Evolutionary conservation across 805 yeast genomes (phyloP).

Genomic region (Ogataea siamensis): DNA sequence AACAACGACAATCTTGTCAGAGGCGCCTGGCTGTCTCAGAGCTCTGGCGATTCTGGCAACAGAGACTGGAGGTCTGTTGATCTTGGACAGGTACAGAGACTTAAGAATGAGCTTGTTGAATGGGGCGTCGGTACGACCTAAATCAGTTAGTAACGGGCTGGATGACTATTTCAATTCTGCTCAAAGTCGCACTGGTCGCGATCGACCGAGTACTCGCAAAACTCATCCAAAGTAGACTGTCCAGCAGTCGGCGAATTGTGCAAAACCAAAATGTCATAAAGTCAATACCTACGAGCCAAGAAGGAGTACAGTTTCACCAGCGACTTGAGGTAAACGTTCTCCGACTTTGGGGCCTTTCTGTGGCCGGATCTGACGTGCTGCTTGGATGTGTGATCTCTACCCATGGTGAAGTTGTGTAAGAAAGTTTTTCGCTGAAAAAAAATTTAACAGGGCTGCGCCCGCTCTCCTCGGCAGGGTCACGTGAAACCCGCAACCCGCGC

Average conservation of each 20-base stretch:
- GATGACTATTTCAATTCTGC: slow-evolving; percentile 14
- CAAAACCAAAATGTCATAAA: slow-evolving; percentile 25
- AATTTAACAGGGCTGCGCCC: slow-evolving; percentile 5
- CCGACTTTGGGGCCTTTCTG: slow-evolving; percentile 99
- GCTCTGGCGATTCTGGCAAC: slow-evolving; percentile 87
- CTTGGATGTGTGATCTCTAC: slow-evolving; percentile 95
- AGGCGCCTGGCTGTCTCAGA: slow-evolving; percentile 76
- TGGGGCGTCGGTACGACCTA: slow-evolving; percentile 97
- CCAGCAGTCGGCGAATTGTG: slow-evolving; percentile 17
- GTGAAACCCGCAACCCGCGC: slow-evolving; percentile 1
- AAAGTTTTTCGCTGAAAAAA: slow-evolving; percentile 10
- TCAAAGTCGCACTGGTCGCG: slow-evolving; percentile 12
- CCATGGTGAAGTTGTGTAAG: slow-evolving; percentile 55
- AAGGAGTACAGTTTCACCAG: slow-evolving; percentile 97
- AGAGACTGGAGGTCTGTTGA: slow-evolving; percentile 99
- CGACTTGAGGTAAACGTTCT: slow-evolving; percentile 97
- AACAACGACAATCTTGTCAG: slow-evolving; percentile 91
- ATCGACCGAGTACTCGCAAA: slow-evolving; percentile 10
- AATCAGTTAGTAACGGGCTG: slow-evolving; percentile 32
- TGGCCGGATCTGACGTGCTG: slow-evolving; percentile 95
- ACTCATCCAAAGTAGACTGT: slow-evolving; percentile 14
- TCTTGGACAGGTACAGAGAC: slow-evolving; percentile 94
- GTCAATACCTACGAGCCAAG: slow-evolving; percentile 91
- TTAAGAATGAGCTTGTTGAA: slow-evolving; percentile 97
- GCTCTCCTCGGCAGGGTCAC: slow-evolving; percentile 3